phyloP scores from a whole-genome alignment of 2,329 filamentous ascomycete genomes.

The Leptographium radiaticola region DNA sequence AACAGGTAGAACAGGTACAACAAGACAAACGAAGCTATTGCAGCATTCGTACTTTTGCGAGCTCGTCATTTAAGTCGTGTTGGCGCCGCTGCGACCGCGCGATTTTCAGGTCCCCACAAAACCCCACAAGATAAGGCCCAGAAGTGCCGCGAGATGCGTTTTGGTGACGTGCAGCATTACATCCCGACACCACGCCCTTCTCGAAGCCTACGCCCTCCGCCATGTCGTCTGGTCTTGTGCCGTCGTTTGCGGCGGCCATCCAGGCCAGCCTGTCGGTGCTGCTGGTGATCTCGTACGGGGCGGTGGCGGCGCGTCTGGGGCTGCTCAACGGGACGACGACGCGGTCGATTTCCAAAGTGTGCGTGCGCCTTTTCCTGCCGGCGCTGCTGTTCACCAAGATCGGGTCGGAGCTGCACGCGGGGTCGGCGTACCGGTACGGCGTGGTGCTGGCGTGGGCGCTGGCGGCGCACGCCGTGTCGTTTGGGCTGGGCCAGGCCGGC shows the following conservation, averaged over 20 bases:
- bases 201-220: no score
- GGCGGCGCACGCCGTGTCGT: slow-evolving; percentile 24
- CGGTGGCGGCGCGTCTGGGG: slow-evolving; percentile 23
- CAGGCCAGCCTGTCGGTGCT: slow-evolving; percentile 34
- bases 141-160: no score
- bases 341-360: slow-evolving; percentile 31
- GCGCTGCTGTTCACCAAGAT: slow-evolving; percentile 32
- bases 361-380: slow-evolving; percentile 33
- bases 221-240: slow-evolving; percentile 11
- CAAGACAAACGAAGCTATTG: no score
- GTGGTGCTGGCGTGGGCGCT: slow-evolving; percentile 28
- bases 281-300: slow-evolving; percentile 31
- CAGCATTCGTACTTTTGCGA: no score
- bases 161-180: no score
- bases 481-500: slow-evolving; percentile 24
- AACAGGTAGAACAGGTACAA: no score
- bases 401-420: slow-evolving; percentile 25
- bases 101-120: no score
- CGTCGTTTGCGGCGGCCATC: slow-evolving; percentile 30
- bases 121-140: no score
- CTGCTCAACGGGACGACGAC: slow-evolving; percentile 23
- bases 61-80: no score
- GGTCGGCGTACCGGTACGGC: slow-evolving; percentile 22
- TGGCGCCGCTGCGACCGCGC: no score
- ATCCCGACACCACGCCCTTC: no score